Base-by-base conservation (phyloP, 306 rosid genomes). In the Corylus avellana region DNA sequence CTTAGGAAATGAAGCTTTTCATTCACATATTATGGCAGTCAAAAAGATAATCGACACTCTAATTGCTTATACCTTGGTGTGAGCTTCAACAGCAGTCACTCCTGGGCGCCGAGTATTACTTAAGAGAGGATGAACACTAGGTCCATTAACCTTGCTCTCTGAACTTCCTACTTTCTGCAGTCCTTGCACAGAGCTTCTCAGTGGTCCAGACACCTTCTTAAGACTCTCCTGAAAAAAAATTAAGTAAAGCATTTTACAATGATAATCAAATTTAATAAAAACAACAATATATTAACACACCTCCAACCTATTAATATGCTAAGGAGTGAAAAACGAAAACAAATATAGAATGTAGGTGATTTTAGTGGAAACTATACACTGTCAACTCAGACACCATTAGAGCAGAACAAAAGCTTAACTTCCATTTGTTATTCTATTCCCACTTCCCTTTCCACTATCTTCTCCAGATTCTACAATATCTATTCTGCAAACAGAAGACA, bases 201-300 rank as follows among this genome's bases (percentile, higher is more conserved):
- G 75, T 63, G 90, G 92, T 79, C 83, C 90, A 46, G 99, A 86
- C 66, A 86, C 85, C 85, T 87, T 91, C 66, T 84, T 84, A 83
- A 91, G 49, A 83, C 87, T 84, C 58, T 74, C 82, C 97, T 91
- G 83, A 39, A 70, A 18, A 22, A 72, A 61, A 79, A 56, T 69
- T 67, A 39, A 17, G n/a, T 7, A 16, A 57, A 7, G 3, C 27
- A 63, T 32, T 32, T 62, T 29, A 59, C 17, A 35, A 32, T 7
- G 2, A 32, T 32, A 13, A 5, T 32, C 17, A 9, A 63, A 32
- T 32, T 5, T 63, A 32, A 29, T 63, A 12, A 29, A 63, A 12
- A 5, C 25, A 20, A n/a, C 70, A 32, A 2, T 17, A 18, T 14
- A 18, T 18, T 54, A 12, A 5, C 58, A 50, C 16, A 50, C 54